Evolutionary conservation across 2,329 filamentous ascomycete genomes (phyloP), one percentile per base, ranked within the genome.

Genomic region (Chaetoscypha palmicola): DNA sequence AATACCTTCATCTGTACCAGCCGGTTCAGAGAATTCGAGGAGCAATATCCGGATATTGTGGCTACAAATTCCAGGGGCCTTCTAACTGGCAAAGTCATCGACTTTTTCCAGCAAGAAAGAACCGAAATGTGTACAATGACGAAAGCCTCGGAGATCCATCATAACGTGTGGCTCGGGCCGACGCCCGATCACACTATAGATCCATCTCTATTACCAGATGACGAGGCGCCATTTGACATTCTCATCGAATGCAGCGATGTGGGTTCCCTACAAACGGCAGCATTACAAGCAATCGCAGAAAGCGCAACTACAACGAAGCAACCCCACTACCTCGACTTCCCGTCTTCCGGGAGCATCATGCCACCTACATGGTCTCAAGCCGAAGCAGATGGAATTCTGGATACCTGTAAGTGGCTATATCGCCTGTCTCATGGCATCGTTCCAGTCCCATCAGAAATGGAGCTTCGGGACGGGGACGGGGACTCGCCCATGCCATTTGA

Each of bases 111-210:
- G 55, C 87, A 88, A 68, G 92, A 98, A 64, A 77, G 90, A 45
- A 66, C 78, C 38, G 92, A 98, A 67, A 97, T 98, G 91, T 89
- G 86, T 63, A 75, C 75, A 47, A 96, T 97, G 91, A 90, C 91
- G 9, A 79, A 79, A 56, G 83, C 90, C 2, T 89, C 89, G 0
- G 86, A 95, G 63, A 94, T 97, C 50, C 81, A 86, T 41, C 74
- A 77, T 53, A 96, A 96, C 60, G 87, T 97, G 20, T 97, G 83
- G 76, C 72, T 96, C 47, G 92, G 92, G 0, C 86, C 88, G 2
- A 92, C 88, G 0, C 88, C 89, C 1, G 86, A 94, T 52, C 68
- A 73, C 1, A 69, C 73, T 57, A 55, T 68, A 17, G 62, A 68
- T 53, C 62, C 52, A 62, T 53, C 45, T 47, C 56, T 49, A 48